Base-by-base conservation (phyloP, 2,329 filamentous ascomycete species). In the Diaporthe batatas region DNA sequence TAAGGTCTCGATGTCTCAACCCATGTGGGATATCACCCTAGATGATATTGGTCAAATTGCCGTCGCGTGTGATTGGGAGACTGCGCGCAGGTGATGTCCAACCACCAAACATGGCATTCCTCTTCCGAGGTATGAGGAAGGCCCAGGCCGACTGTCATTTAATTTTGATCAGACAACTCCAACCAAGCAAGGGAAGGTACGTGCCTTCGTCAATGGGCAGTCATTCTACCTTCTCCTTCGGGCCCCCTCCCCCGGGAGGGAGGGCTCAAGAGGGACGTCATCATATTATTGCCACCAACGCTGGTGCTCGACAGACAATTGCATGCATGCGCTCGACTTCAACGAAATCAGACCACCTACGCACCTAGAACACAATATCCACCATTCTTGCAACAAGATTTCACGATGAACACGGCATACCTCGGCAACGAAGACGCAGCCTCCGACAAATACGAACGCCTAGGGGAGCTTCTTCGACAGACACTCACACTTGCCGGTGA, bases 41-140 rank as follows among this genome's bases (percentile, higher is more conserved):
- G 77, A 76, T 25, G 77, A 67, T 3, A 76, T 78, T 44, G 80
- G 80, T 3, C 76, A 75, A 5, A 83, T 82, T 79, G 78, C 76
- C 5, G 81, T 84, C 29, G 81, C 80, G 25, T 83, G 81, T 68
- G 81, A 83, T 64, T 84, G 82, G 82, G 79, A 77, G 58, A 75
- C 74, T n/a, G 54, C 21, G 18, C 44, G n/a, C 8, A 39, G 54
- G 4, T 68, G 42, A 72, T 32, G 18, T 39, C 2, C 25, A 6
- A 16, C 23, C 29, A 11, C 14, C 21, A 14, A 29, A 7, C 11
- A 5, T n/a, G 55, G 1, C 55, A 53, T 29, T 11, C 7, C 47
- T 23, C 47, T 51, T 12, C 7, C 4, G 16, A 39, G n/a, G 7
- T 14, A 23, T 29, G 14, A 67, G 62, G 62, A 53, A 67, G 32